Evolutionary conservation across 73 alveolate species (phyloP).

Genomic region (Uronychia binucleata): DNA sequence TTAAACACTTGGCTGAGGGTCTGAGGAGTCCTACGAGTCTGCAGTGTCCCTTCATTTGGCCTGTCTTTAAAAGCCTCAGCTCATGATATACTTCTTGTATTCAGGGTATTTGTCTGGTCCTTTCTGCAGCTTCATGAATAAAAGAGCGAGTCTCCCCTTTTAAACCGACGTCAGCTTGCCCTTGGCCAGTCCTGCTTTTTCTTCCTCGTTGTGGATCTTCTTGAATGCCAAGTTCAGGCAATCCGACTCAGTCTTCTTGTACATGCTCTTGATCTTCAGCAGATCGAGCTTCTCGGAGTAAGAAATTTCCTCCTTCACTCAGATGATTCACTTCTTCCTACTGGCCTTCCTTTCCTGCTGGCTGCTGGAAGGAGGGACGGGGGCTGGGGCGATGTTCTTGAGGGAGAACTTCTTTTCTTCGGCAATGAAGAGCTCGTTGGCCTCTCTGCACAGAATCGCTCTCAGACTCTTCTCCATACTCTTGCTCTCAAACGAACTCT

Average conservation of each 20-base stretch:
- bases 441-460: not conserved
- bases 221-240: not conserved
- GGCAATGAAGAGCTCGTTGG: not conserved
- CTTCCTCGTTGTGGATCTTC: not conserved
- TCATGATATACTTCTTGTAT: not conserved
- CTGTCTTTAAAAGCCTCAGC: no score
- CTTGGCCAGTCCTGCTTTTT: not conserved
- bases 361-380: not conserved
- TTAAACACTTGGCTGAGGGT: no score
- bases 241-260: not conserved
- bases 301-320: not conserved
- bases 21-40: no score
- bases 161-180: not conserved
- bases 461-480: not conserved
- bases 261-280: not conserved
- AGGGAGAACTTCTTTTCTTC: not conserved
- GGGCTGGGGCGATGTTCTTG: not conserved
- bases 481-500: no score
- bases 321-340: not conserved
- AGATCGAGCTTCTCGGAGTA: no score
- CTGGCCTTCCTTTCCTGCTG: not conserved
- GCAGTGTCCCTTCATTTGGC: no score
- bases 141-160: not conserved
- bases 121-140: not conserved
- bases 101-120: constrained; percentile 1